Conservation (phyloP, 495 filamentous ascomycete species). For the Neurospora africana region DNA sequence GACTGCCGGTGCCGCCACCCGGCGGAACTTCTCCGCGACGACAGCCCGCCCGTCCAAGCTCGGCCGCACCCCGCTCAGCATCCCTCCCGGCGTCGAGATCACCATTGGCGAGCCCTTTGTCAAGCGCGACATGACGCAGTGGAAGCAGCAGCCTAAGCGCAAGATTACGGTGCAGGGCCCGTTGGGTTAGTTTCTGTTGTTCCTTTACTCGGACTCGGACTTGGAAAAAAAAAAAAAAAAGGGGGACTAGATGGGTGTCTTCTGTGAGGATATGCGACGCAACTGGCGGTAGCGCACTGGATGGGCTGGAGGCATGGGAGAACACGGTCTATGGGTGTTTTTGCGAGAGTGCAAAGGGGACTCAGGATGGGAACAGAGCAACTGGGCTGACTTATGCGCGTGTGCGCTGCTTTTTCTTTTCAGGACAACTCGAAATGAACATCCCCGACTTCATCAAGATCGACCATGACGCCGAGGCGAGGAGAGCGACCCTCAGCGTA, state of each 20-base stretch:
- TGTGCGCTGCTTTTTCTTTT: neutral
- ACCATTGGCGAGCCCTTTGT: constrained; percentile 48
- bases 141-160: constrained; percentile 43
- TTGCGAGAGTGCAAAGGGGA: neutral
- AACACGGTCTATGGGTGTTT: neutral
- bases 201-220: neutral
- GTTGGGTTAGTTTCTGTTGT: constrained; percentile 48
- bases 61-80: constrained; percentile 66
- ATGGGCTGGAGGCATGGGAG: neutral
- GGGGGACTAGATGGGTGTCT: too few species aligned
- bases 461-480: constrained; percentile 46
- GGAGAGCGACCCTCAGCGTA: constrained; percentile 56
- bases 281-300: neutral
- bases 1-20: neutral
- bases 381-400: neutral
- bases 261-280: neutral
- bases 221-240: too few species aligned
- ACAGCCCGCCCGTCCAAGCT: constrained; percentile 62
- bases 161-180: constrained; percentile 61
- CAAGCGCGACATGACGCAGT: constrained; percentile 41
- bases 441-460: constrained; percentile 65
- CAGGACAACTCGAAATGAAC: constrained; percentile 59
- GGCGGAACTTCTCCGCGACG: constrained; percentile 57
- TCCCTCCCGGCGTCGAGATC: constrained; percentile 75
- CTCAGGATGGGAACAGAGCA: neutral